Percentiles rank a stretch among this genome's conserved stretches.
Evolutionary conservation across 1,284 basidiomycete genomes (phyloP).

Genomic region (Malassezia restricta): DNA sequence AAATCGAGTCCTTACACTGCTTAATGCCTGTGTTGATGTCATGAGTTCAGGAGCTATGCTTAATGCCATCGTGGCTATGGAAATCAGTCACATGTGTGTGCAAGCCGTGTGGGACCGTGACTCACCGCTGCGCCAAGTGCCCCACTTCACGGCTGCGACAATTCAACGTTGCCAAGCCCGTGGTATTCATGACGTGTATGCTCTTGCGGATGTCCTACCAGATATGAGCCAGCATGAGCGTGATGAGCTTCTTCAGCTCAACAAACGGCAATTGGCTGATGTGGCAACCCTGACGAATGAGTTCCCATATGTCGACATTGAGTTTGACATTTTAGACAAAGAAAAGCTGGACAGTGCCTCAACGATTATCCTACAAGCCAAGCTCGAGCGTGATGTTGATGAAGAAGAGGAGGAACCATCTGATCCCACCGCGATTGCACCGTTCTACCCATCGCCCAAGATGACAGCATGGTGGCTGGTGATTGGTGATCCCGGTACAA

Average conservation of each 20-base stretch:
- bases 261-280: conserved; percentile 54
- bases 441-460: conserved; percentile 81
- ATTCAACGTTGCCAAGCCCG: conserved; percentile 64
- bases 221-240: conserved; percentile 31
- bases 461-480: conserved; percentile 96
- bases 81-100: conserved; percentile 97
- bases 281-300: conserved; percentile 56
- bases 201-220: conserved; percentile 30
- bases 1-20: conserved; percentile 67
- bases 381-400: conserved; percentile 71
- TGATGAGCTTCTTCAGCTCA: conserved; percentile 71
- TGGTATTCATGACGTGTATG: conserved; percentile 40
- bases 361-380: conserved; percentile 69
- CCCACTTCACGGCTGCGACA: conserved; percentile 67
- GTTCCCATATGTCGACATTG: conserved; percentile 60
- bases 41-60: conserved; percentile 93
- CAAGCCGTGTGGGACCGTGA: conserved; percentile 93
- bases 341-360: conserved; percentile 70
- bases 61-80: conserved; percentile 91
- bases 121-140: conserved; percentile 67
- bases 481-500: conserved; percentile 63
- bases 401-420: conserved; percentile 54
- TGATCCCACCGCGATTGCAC: conserved; percentile 60
- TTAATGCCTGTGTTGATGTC: conserved; percentile 73
- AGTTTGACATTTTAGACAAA: conserved; percentile 54